Conservation (phyloP, 176 grass and related monocot species). For the Saccharum officinarum region DNA sequence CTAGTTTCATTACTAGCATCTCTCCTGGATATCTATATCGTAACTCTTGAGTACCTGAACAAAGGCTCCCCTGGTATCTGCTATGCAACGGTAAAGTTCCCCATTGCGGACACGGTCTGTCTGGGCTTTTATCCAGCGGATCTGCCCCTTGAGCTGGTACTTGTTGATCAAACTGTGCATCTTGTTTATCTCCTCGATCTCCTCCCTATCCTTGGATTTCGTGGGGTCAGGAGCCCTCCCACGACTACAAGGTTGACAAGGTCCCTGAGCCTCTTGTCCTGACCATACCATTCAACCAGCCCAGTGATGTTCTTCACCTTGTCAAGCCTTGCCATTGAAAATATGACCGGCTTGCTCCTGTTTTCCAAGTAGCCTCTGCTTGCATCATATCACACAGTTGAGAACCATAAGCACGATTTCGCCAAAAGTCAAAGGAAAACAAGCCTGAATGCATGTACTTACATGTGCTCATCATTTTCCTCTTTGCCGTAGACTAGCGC, state of each 20-base stretch:
- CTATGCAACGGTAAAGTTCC: slow-evolving; percentile 77
- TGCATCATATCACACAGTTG: neutral
- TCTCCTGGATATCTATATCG: neutral
- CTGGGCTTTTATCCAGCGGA: slow-evolving; percentile 70
- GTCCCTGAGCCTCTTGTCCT: slow-evolving; percentile 64
- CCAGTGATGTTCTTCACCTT: slow-evolving; percentile 77
- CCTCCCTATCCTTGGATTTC: slow-evolving; percentile 74
- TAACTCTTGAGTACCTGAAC: slow-evolving; percentile 51
- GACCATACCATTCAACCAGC: slow-evolving; percentile 68
- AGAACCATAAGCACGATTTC: neutral
- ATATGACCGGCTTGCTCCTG: slow-evolving; percentile 66
- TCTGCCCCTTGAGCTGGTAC: slow-evolving; percentile 66
- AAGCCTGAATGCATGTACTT: slow-evolving; percentile 3
- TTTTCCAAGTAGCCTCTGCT: slow-evolving; percentile 64
- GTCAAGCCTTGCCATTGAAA: slow-evolving; percentile 84
- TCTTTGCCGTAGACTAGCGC: slow-evolving; percentile 62
- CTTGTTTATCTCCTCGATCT: slow-evolving; percentile 79
- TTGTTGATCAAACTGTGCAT: slow-evolving; percentile 67
- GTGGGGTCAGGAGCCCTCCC: slow-evolving; percentile 60
- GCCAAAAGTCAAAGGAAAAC: neutral
- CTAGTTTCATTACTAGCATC: neutral
- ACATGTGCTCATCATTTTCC: slow-evolving; percentile 70
- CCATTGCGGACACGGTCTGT: slow-evolving; percentile 66
- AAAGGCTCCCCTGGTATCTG: slow-evolving; percentile 72
- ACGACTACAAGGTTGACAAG: slow-evolving; percentile 70